Percentiles rank a stretch among this genome's conserved stretches.
phyloP scores from a whole-genome alignment of 1,139 yeast genomes.

The Pichia sp. region DNA sequence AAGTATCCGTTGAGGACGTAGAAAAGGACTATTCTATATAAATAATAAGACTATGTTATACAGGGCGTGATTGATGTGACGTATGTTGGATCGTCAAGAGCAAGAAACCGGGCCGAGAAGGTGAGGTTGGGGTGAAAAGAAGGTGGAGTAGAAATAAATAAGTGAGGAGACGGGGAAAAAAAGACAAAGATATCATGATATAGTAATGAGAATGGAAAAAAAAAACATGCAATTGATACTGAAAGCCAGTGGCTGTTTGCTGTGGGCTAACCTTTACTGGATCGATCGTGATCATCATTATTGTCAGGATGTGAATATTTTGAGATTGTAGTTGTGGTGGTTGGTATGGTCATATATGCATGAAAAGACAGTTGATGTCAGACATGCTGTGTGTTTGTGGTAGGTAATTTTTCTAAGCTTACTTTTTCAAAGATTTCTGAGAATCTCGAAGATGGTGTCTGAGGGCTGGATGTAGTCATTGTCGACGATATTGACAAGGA shows the following conservation, averaged over 20 bases:
- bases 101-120: slow-evolving; percentile 1
- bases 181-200: background rate
- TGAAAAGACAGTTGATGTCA: slow-evolving; percentile 11
- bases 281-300: background rate
- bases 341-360: background rate
- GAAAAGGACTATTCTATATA: slow-evolving; percentile 20
- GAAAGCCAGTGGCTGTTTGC: background rate
- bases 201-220: background rate
- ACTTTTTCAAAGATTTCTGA: slow-evolving; percentile 21
- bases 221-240: background rate
- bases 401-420: too few species aligned
- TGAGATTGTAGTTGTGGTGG: background rate
- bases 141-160: background rate
- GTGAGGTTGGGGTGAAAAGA: background rate
- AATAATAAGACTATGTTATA: slow-evolving; percentile 8
- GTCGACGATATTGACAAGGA: slow-evolving; percentile 84
- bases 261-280: background rate
- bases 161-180: background rate
- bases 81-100: background rate
- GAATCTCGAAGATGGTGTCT: slow-evolving; percentile 45
- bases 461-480: slow-evolving; percentile 64
- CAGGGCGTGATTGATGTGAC: slow-evolving; percentile 5
- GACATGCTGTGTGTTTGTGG: background rate
- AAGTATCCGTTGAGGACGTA: slow-evolving; percentile 20
- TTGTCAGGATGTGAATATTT: background rate